phyloP scores from a whole-genome alignment of 495 filamentous ascomycete genomes.

The Podospora fimiseda region DNA sequence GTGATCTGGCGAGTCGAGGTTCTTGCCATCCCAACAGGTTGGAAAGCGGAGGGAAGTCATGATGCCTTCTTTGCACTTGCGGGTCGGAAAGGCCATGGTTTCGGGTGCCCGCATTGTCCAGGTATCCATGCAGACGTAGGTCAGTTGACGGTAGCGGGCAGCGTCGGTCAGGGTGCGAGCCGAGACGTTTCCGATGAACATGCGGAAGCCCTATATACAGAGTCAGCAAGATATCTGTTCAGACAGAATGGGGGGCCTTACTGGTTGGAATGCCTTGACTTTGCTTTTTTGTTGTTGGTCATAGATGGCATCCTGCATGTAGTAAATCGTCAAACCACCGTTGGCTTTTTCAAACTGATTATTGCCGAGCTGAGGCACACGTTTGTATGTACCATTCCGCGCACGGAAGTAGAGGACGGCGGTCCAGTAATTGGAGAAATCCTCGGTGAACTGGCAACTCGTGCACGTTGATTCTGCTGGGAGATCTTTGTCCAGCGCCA shows the following conservation, averaged over 20 bases:
- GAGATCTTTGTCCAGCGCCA: conserved; percentile 36
- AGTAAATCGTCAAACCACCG: conserved; percentile 42
- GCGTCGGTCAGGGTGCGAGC: conserved; percentile 27
- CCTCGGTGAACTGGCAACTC: conserved; percentile 22
- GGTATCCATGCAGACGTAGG: conserved; percentile 38
- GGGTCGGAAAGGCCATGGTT: conserved; percentile 38
- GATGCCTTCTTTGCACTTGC: conserved; percentile 40
- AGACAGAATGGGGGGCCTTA: neutral
- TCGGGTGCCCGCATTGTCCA: conserved; percentile 28
- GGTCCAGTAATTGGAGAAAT: conserved; percentile 35
- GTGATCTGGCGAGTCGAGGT: conserved; percentile 51
- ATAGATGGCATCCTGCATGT: conserved; percentile 37
- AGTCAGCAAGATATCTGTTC: neutral
- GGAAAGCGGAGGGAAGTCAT: conserved; percentile 47
- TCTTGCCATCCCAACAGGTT: conserved; percentile 50
- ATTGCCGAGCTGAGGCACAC: conserved; percentile 36
- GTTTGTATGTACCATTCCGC: conserved; percentile 40
- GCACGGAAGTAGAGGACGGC: conserved; percentile 43
- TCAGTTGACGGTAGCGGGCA: conserved; percentile 27
- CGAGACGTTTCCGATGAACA: conserved; percentile 43
- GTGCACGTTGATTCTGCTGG: conserved; percentile 30
- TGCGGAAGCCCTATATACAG: conserved; percentile 44
- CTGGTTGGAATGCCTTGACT: conserved; percentile 35
- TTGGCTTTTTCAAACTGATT: conserved; percentile 31
- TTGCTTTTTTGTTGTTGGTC: conserved; percentile 22